phyloP scores from a whole-genome alignment of 176 grass and related monocot species.

The Poa annua region DNA sequence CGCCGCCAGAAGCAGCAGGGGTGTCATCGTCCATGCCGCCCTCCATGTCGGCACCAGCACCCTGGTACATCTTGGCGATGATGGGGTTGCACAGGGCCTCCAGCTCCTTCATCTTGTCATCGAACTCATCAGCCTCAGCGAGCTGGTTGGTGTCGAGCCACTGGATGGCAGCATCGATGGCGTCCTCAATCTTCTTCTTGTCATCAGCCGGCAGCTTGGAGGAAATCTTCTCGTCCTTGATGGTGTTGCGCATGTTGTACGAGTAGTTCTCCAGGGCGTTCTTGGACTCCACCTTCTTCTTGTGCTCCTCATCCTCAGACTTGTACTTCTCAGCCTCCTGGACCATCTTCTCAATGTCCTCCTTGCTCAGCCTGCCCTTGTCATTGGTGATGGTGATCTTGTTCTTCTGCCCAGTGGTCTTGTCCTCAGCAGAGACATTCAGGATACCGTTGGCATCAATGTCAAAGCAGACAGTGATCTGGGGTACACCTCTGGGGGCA shows the following conservation, averaged over 20 bases:
- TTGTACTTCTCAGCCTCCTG: constrained; percentile 68
- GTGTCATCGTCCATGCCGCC: constrained; percentile 64
- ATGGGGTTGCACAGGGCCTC: constrained; percentile 66
- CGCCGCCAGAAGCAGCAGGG: constrained; percentile 3
- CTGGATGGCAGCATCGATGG: constrained; percentile 56
- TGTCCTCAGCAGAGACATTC: constrained; percentile 63
- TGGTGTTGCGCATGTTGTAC: constrained; percentile 84
- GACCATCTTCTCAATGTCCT: constrained; percentile 78
- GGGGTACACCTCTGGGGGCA: constrained; percentile 51
- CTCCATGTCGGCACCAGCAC: constrained; percentile 48
- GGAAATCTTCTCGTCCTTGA: constrained; percentile 63
- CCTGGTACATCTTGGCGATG: constrained; percentile 71
- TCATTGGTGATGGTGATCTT: constrained; percentile 76
- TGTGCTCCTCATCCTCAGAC: constrained; percentile 69
- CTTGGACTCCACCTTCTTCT: constrained; percentile 69
- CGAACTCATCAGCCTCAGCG: constrained; percentile 61
- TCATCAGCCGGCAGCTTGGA: constrained; percentile 37
- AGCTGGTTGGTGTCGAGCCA: constrained; percentile 68
- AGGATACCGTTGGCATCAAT: constrained; percentile 65
- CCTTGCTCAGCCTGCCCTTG: constrained; percentile 63
- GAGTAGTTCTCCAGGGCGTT: constrained; percentile 70
- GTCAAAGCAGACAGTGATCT: constrained; percentile 70
- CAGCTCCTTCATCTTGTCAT: constrained; percentile 72
- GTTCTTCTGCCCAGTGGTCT: constrained; percentile 67
- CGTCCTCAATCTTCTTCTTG: constrained; percentile 72